These are phyloP conservation scores for Mycena sp. DNA, from an alignment of 1,284 basidiomycete species.

Conservation along the genomic window DNA sequence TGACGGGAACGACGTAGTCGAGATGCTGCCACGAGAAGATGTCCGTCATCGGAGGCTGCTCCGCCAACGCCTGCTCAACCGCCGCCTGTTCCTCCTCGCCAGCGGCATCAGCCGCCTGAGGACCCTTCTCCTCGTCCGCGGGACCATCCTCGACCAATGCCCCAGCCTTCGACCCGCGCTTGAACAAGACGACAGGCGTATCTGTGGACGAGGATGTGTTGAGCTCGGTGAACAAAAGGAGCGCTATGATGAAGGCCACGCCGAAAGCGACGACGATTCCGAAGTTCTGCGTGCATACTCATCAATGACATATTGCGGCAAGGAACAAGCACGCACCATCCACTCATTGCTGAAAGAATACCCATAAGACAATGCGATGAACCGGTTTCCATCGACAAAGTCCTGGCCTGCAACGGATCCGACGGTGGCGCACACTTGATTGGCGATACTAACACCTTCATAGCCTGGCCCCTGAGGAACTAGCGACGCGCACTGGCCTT, in stretches of 20 bases:
- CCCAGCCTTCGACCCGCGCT: slow-evolving; percentile 43
- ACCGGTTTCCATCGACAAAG: slow-evolving; percentile 58
- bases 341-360: slow-evolving; percentile 63
- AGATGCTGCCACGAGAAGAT: slow-evolving; percentile 70
- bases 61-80: slow-evolving; percentile 28
- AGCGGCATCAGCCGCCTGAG: slow-evolving; percentile 17
- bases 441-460: slow-evolving; percentile 51
- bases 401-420: slow-evolving; percentile 54
- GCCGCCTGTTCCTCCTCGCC: slow-evolving; percentile 11
- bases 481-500: slow-evolving; percentile 52
- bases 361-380: slow-evolving; percentile 59
- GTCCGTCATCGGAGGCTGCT: slow-evolving; percentile 42
- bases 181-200: slow-evolving; percentile 50
- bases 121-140: slow-evolving; percentile 35
- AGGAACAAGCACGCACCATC: slow-evolving; percentile 48
- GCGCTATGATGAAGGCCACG: slow-evolving; percentile 53
- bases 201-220: slow-evolving; percentile 48
- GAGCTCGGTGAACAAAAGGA: slow-evolving; percentile 63
- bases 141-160: background rate
- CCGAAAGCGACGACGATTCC: slow-evolving; percentile 66
- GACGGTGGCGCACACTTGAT: slow-evolving; percentile 65
- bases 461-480: slow-evolving; percentile 59
- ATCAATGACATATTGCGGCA: background rate
- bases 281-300: slow-evolving; percentile 49
- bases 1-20: slow-evolving; percentile 71